Evolutionary conservation across 2,329 filamentous ascomycete species (phyloP).

Genomic region (Pseudocercospora vitis): DNA sequence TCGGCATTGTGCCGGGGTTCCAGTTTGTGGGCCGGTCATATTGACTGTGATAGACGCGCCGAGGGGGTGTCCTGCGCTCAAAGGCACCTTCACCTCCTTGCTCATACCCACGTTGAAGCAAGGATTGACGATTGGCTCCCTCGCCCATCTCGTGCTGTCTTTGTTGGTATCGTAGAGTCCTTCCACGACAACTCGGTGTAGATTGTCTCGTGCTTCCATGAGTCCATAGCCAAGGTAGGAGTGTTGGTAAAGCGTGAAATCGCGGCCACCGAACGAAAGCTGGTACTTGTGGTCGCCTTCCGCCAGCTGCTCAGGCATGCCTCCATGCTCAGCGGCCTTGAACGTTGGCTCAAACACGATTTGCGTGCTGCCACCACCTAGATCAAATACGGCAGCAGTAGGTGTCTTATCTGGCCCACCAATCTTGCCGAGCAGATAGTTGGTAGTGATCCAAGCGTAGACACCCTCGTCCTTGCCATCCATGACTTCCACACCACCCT

Average conservation of each 20-base stretch:
- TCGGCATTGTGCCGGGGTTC: constrained; percentile 83
- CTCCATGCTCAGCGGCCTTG: constrained; percentile 67
- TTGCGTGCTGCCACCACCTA: constrained; percentile 93
- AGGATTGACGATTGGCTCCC: constrained; percentile 72
- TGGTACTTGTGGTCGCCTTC: constrained; percentile 96
- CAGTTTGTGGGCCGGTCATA: constrained; percentile 79
- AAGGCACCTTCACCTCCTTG: constrained; percentile 69
- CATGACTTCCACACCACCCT: constrained; percentile 93
- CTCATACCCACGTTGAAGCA: constrained; percentile 81
- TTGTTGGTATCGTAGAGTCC: constrained; percentile 66
- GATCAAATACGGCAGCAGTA: constrained; percentile 92
- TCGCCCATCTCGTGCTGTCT: constrained; percentile 62
- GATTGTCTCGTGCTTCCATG: constrained; percentile 87
- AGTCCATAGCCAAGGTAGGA: constrained; percentile 95
- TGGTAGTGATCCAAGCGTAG: constrained; percentile 98
- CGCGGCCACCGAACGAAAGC: constrained; percentile 82
- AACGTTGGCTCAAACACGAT: constrained; percentile 98
- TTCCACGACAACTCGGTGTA: constrained; percentile 74
- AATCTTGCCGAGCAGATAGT: constrained; percentile 97
- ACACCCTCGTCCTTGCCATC: constrained; percentile 96
- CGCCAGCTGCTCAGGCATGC: constrained; percentile 79
- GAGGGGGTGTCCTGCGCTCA: constrained; percentile 66
- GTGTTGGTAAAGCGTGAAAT: constrained; percentile 95
- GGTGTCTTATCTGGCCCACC: constrained; percentile 85
- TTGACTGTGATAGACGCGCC: constrained; percentile 68